Evolutionary conservation across 495 filamentous ascomycete genomes (phyloP).

Genomic region (Halenospora varia): DNA sequence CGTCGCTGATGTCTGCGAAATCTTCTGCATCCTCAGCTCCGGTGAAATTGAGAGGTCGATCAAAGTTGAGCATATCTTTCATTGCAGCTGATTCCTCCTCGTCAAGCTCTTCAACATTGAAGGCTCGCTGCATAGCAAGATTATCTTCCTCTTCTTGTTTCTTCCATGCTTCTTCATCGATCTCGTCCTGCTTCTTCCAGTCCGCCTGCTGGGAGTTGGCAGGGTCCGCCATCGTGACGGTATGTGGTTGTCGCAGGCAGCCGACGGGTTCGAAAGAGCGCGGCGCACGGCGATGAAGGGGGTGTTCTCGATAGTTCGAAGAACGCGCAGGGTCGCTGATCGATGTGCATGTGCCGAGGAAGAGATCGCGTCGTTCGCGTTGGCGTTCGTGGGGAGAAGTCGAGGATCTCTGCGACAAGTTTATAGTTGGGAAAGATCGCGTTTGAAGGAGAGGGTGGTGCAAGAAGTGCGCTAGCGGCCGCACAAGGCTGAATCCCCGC

Average conservation of each 20-base stretch:
- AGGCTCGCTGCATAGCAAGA: constrained; percentile 39
- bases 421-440: neutral
- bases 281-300: neutral
- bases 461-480: neutral
- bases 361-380: too few species aligned
- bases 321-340: neutral
- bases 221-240: neutral
- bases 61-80: too few species aligned
- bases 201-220: constrained; percentile 4
- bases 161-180: constrained; percentile 11
- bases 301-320: neutral
- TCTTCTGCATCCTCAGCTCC: constrained; percentile 80
- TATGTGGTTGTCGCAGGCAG: neutral
- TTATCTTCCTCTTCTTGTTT: too few species aligned
- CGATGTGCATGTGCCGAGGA: too few species aligned
- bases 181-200: constrained; percentile 18
- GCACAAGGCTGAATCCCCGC: neutral
- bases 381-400: neutral
- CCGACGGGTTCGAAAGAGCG: neutral
- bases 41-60: constrained; percentile 18
- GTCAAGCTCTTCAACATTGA: too few species aligned
- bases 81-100: too few species aligned
- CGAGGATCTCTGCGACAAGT: neutral
- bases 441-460: neutral
- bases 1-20: constrained; percentile 78